Conservation (phyloP, 352 stramenopile species). For the Phytophthora rubi region DNA sequence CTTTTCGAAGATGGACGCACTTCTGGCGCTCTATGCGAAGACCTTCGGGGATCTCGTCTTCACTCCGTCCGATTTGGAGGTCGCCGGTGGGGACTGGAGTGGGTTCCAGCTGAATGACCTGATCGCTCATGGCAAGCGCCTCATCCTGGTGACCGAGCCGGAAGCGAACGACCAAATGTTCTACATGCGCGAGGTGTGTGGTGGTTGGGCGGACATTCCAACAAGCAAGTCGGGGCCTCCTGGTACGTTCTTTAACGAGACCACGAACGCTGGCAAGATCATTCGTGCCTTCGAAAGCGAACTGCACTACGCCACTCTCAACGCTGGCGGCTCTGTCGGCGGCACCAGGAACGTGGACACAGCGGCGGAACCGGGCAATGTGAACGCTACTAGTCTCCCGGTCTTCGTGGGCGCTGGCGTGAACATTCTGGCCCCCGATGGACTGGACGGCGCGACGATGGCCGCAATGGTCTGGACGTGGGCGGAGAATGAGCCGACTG, state of each 20-base stretch:
- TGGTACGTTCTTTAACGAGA: slow-evolving; percentile 43
- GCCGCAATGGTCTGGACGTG: slow-evolving; percentile 54
- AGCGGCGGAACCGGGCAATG: slow-evolving; percentile 14
- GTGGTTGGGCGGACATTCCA: slow-evolving; percentile 47
- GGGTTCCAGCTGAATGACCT: slow-evolving; percentile 52
- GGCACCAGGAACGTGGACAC: slow-evolving; percentile 17
- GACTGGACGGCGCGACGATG: slow-evolving; percentile 32
- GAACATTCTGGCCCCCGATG: slow-evolving; percentile 62
- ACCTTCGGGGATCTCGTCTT: slow-evolving; percentile 56
- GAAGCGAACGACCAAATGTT: slow-evolving; percentile 56
- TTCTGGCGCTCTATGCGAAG: slow-evolving; percentile 47
- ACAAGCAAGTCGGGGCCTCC: slow-evolving; percentile 9
- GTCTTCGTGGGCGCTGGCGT: slow-evolving; percentile 54
- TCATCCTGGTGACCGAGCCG: slow-evolving; percentile 50
- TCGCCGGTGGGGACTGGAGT: slow-evolving; percentile 42
- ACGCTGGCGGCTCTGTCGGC: slow-evolving; percentile 34
- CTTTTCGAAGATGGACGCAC: slow-evolving; percentile 45
- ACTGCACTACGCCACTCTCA: slow-evolving; percentile 57
- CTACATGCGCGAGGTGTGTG: slow-evolving; percentile 47
- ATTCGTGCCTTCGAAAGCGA: slow-evolving; percentile 52
- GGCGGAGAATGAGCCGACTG: slow-evolving; percentile 49
- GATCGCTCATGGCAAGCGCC: slow-evolving; percentile 51
- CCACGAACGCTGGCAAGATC: slow-evolving; percentile 48
- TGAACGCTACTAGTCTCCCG: slow-evolving; percentile 44
- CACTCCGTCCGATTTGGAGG: slow-evolving; percentile 46